Percentiles rank a stretch among this genome's conserved stretches.
Conservation (phyloP, 768 basidiomycete species). For the Stropharia rugosoannulata region DNA sequence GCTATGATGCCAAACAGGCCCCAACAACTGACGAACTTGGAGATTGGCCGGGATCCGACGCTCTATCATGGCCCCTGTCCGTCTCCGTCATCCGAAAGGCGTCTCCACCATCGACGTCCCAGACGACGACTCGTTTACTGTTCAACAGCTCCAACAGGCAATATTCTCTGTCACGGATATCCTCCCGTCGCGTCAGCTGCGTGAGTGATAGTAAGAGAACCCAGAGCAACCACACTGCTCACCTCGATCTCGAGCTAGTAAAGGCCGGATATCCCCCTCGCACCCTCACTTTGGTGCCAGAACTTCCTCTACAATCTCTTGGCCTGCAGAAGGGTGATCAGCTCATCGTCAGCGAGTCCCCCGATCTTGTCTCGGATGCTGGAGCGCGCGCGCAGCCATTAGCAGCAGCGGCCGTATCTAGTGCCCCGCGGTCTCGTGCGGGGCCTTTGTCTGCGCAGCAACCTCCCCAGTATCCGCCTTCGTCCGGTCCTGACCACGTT, state of each 20-base stretch:
- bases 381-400: conserved; percentile 5
- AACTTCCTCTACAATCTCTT: conserved; percentile 73
- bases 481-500: conserved; percentile 54
- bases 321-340: conserved; percentile 82
- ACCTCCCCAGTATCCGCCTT: conserved; percentile 7
- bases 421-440: conserved; percentile 14
- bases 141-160: conserved; percentile 73
- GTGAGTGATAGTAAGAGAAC: conserved; percentile 46
- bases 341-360: conserved; percentile 67
- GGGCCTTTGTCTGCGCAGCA: conserved; percentile 7
- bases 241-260: conserved; percentile 40
- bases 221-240: background rate
- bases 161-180: conserved; percentile 71
- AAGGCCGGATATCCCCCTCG: conserved; percentile 87
- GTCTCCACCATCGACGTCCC: conserved; percentile 75
- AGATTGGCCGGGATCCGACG: background rate
- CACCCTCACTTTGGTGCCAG: conserved; percentile 66
- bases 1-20: conserved; percentile 8
- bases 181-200: conserved; percentile 70
- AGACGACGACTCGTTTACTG: conserved; percentile 52
- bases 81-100: conserved; percentile 85
- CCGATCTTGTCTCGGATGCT: background rate
- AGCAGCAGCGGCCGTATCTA: conserved; percentile 2
- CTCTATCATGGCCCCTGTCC: conserved; percentile 61
- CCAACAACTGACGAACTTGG: conserved; percentile 19